Evolutionary conservation across 2,329 filamentous ascomycete genomes (phyloP).

Genomic region (Fusarium redolens): DNA sequence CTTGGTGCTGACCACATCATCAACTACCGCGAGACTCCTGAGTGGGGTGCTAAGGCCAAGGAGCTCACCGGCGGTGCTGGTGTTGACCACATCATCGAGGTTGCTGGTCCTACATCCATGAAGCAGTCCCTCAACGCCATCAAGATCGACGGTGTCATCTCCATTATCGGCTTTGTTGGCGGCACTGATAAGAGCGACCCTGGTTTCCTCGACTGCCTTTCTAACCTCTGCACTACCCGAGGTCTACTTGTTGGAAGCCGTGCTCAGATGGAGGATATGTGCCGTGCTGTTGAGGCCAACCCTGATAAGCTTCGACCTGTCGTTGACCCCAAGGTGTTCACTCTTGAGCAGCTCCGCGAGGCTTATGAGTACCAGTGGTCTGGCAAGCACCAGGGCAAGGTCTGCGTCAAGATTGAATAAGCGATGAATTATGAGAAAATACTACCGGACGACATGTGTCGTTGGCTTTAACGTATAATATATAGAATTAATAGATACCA

Average conservation of each 20-base stretch:
- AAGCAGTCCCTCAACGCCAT: conserved; percentile 58
- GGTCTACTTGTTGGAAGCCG: conserved; percentile 60
- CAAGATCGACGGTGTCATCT: conserved; percentile 59
- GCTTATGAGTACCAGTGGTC: conserved; percentile 56
- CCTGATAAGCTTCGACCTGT: conserved; percentile 58
- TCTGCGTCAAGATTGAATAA: conserved; percentile 49
- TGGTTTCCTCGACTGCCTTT: conserved; percentile 50
- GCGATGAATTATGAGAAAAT: conserved; percentile 5
- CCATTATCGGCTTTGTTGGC: conserved; percentile 53
- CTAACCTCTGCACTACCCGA: conserved; percentile 54
- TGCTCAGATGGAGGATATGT: conserved; percentile 64
- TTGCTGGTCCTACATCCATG: conserved; percentile 58
- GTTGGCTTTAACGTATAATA: background rate
- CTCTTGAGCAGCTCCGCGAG: conserved; percentile 58
- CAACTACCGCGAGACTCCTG: conserved; percentile 59
- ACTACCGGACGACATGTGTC: background rate
- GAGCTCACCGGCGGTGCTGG: conserved; percentile 57
- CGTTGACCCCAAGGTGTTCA: conserved; percentile 59
- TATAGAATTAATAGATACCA: conserved; percentile 27
- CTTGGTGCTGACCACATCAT: conserved; percentile 63
- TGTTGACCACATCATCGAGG: conserved; percentile 61
- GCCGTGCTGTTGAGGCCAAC: conserved; percentile 59
- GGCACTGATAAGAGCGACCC: conserved; percentile 44
- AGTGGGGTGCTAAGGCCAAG: conserved; percentile 60
- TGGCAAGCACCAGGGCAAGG: conserved; percentile 55